Evolutionary conservation across 495 filamentous ascomycete species (phyloP), one percentile per base, ranked within the genome.

Genomic region (Pyronema domesticum): DNA sequence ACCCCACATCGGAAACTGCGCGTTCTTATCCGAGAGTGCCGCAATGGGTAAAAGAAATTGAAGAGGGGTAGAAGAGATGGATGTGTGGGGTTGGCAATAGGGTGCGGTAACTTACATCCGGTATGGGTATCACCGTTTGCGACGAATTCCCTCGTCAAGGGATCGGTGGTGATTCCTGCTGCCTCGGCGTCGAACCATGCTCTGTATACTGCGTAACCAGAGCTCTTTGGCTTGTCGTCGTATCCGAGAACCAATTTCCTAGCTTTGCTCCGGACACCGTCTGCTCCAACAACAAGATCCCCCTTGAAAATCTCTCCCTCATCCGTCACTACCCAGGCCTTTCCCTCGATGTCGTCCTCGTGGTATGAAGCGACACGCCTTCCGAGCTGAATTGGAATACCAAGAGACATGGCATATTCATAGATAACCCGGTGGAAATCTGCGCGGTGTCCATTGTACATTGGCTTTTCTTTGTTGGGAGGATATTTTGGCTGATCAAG

Each of bases 91-190:
- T 2, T 30, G 23, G 5, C 23, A 43, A 17, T 43, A 17, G 39
- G 15, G 39, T 30, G 5, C 23, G 23, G 23, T 30, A 34, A 53
- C 50, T 43, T 42, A 53, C 72, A 80, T 0, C 74, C 76, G 19
- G 75, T 70, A 57, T 80, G 79, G 7, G 74, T 74, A 55, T 83
- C 80, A n/a, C 80, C 79, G 54, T 80, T 74, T 33, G 74, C 72
- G 11, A 80, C 79, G 45, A 80, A 72, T 49, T 75, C 75, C 39
- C 67, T 70, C 9, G 77, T 75, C 10, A 79, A 67, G 6, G 80
- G 79, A 63, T 84, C 79, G 37, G 74, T 71, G n/a, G 75, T 19
- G 33, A 65, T 61, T 6, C 63, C 72, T 57, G 80, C 73, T 37
- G 77, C 73, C 4, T 73, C 73, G 35, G 75, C 77, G 44, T 73